Evolutionary conservation across 1,284 basidiomycete species (phyloP), one percentile per base, ranked within the genome.

Genomic region (Neonothopanus nambi): DNA sequence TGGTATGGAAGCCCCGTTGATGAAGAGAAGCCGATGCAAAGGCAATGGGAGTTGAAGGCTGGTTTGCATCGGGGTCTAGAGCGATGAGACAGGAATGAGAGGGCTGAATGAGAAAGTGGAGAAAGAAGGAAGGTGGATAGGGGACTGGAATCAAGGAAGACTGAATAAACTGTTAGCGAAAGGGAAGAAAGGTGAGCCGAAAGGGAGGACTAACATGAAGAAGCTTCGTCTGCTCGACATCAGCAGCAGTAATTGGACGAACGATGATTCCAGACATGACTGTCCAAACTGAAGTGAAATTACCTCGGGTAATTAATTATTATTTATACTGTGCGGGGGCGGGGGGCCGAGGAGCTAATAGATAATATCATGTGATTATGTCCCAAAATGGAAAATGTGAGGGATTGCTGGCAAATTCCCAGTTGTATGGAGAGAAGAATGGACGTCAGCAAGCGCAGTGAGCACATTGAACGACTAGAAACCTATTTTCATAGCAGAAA

Each of bases 81-180:
- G 80, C 81, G 28, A 83, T 63, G 37, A 84, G 65, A 63, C 81
- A 82, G 40, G 76, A 65, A n/a, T 75, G 73, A 28, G 65, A 66
- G 1, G 77, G 69, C 18, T 79, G 70, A 17, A 81, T 61, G 30
- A 83, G 72, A 45, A 83, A 74, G 41, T 84, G 80, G 26, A 78
- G 64, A 61, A 82, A 84, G 63, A 82, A 83, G 2, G 78, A 69
- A 3, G 65, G 54, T 13, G 80, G 77, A 59, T 82, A 82, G 49
- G 61, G 59, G 45, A 77, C 59, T n/a, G 79, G 76, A 5, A 81
- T 63, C n/a, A 79, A 63, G 20, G 59, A 62, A 6, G 69, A 63
- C 76, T 79, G 56, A 9, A 40, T n/a, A 20, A 55, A 48, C 28
- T 43, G 57, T 55, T 42, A 59, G 37, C n/a, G 57, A 8, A 20